Conservation (phyloP, 805 yeast species). For the Priceomyces carsonii region DNA sequence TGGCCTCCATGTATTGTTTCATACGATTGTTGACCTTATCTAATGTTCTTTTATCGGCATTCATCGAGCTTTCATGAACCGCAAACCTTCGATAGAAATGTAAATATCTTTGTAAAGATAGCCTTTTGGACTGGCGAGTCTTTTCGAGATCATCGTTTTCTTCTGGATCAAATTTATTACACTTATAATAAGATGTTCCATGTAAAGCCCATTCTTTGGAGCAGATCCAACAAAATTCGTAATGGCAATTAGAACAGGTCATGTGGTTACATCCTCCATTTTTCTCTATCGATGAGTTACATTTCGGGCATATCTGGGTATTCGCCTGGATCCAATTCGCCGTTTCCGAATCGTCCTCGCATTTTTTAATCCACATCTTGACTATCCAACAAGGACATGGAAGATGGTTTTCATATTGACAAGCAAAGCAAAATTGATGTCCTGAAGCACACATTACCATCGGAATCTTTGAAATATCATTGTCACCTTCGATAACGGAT, state of each 20-base stretch:
- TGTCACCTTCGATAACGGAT: conserved; percentile 7
- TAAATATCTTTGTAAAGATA: conserved; percentile 62
- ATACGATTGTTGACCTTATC: conserved; percentile 64
- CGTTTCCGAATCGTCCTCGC: conserved; percentile 86
- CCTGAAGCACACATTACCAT: conserved; percentile 65
- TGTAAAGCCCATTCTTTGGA: conserved; percentile 73
- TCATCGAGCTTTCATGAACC: conserved; percentile 74
- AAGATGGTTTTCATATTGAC: conserved; percentile 73
- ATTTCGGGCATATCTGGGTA: conserved; percentile 85
- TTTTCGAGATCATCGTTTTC: conserved; percentile 44
- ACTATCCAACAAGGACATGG: conserved; percentile 82
- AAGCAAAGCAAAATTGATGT: conserved; percentile 77
- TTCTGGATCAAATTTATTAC: conserved; percentile 51
- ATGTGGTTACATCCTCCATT: conserved; percentile 98
- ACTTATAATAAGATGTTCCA: conserved; percentile 61
- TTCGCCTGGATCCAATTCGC: conserved; percentile 82
- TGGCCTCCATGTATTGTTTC: conserved; percentile 59
- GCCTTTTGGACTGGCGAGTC: conserved; percentile 43
- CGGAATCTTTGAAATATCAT: conserved; percentile 45
- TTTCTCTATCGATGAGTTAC: conserved; percentile 79
- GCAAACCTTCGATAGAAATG: conserved; percentile 75
- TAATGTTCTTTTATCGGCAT: conserved; percentile 66
- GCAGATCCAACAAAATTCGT: conserved; percentile 95
- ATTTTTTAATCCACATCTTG: conserved; percentile 71
- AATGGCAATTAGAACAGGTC: conserved; percentile 75